Base-by-base conservation (phyloP, 2,329 filamentous ascomycete species). In the Fusarium sp. region DNA sequence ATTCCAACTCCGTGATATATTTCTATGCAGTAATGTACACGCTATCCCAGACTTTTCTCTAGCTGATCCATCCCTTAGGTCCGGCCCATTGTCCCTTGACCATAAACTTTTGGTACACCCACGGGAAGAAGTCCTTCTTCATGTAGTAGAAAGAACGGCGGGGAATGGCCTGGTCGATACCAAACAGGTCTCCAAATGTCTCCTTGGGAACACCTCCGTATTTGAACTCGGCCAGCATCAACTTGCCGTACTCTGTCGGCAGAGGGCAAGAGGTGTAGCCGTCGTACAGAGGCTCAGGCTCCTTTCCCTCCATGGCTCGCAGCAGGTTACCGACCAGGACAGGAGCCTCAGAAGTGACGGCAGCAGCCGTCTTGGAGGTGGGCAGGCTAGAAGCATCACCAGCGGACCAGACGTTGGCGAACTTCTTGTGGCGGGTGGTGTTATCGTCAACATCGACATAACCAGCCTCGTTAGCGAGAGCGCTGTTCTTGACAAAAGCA, bases 81-180 rank as follows among this genome's bases (percentile, higher is more conserved):
- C 90, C 90, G 24, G 84, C 89, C 90, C 90, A 92, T 9, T 84
- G 88, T 7, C 90, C 90, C 82, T 90, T 91, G 8, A 92, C 86
- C 86, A 91, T 88, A 41, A 85, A 86, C 41, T 88, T 86, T 63
- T 85, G 86, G 81, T 92, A 92, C 4, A 92, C 90, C 90, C 90
- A 92, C 0, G 90, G 90, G 81, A 92, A 92, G 76, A 92, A 92
- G 77, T 92, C 87, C 82, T 90, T 92, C 84, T 92, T 92, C 52
- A 92, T 74, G 75, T 91, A 83, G 73, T 90, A 92, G 77, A 92
- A 92, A 0, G 86, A 83, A 5, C 86, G 85, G 5, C 89, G 85
- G 2, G 90, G 90, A 11, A 81, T 81, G 0, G 80, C 85, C 80
- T 92, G 90, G 74, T 92, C 89, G 8, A 92, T 84, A 1, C 89